Evolutionary conservation across 2,329 filamentous ascomycete species (phyloP).

Genomic region (Aureobasidium sp.): DNA sequence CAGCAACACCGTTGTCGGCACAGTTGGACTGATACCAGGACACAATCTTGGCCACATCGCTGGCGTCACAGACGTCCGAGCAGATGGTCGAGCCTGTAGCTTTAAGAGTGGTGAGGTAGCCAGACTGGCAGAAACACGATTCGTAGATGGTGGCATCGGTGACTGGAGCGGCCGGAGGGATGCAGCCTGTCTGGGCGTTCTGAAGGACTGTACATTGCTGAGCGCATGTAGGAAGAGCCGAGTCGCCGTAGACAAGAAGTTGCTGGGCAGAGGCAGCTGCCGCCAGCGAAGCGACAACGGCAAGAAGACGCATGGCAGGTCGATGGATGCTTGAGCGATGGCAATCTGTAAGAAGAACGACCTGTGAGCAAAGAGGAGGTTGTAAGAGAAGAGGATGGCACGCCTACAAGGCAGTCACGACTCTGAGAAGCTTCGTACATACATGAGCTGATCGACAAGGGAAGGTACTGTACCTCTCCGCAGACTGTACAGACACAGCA

Average conservation of each 20-base stretch:
- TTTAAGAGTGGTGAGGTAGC: conserved; percentile 53
- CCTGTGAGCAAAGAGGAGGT: not conserved
- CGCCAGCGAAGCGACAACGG: not conserved
- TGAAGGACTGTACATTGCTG: conserved; percentile 28
- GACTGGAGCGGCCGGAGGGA: conserved; percentile 49
- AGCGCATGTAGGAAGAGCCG: conserved; percentile 32
- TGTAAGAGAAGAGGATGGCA: not conserved
- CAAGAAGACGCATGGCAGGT: not conserved
- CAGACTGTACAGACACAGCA: not conserved
- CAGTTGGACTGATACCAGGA: conserved; percentile 68
- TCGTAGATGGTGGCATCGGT: conserved; percentile 51
- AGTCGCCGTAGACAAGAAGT: conserved; percentile 28
- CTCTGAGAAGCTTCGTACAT: not conserved
- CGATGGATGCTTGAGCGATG: not conserved
- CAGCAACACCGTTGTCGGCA: conserved; percentile 36
- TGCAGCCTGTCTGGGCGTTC: conserved; percentile 66
- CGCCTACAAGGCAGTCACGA: not conserved
- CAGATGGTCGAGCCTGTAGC: conserved; percentile 55
- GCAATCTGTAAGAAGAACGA: not conserved
- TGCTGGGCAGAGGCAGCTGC: conserved; percentile 18
- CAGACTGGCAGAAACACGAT: conserved; percentile 66
- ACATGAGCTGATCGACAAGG: not conserved
- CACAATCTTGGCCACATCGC: conserved; percentile 53
- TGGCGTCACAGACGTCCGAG: conserved; percentile 42
- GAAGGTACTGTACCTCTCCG: not conserved